Conservation (phyloP, 768 basidiomycete species). For the Serendipita sp. region DNA sequence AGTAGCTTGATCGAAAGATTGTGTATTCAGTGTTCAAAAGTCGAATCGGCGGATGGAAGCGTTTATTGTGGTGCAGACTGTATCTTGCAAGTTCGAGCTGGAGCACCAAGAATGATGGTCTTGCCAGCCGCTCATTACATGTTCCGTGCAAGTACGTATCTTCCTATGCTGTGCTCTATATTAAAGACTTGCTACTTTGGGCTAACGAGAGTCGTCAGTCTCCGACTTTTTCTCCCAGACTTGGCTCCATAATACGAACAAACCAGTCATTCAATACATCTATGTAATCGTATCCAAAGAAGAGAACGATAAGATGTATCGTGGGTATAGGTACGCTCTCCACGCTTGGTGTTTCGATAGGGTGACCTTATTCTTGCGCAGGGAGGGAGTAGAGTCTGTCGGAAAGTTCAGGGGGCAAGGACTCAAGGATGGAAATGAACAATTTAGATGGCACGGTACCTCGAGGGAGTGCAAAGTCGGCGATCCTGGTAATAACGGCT, state of each 20-base stretch:
- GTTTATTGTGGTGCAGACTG: background rate
- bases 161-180: background rate
- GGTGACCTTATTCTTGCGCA: background rate
- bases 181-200: background rate
- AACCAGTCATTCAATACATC: background rate
- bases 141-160: background rate
- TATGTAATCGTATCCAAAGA: background rate
- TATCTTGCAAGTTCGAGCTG: background rate
- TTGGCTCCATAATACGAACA: background rate
- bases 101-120: background rate
- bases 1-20: background rate
- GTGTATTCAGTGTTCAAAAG: background rate
- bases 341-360: background rate
- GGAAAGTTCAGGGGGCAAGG: slow-evolving; percentile 41
- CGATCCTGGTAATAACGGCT: slow-evolving; percentile 29
- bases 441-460: slow-evolving; percentile 50
- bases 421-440: slow-evolving; percentile 39
- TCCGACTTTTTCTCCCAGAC: background rate
- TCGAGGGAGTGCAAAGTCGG: slow-evolving; percentile 39
- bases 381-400: slow-evolving; percentile 28
- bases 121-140: background rate
- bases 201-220: background rate
- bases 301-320: background rate
- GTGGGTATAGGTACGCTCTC: background rate
- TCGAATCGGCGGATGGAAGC: background rate